A percentile compares a stretch with the other conserved stretches of the same genome.
phyloP scores from a whole-genome alignment of 2,329 filamentous ascomycete species.

The Drechslerella coelobrocha region DNA sequence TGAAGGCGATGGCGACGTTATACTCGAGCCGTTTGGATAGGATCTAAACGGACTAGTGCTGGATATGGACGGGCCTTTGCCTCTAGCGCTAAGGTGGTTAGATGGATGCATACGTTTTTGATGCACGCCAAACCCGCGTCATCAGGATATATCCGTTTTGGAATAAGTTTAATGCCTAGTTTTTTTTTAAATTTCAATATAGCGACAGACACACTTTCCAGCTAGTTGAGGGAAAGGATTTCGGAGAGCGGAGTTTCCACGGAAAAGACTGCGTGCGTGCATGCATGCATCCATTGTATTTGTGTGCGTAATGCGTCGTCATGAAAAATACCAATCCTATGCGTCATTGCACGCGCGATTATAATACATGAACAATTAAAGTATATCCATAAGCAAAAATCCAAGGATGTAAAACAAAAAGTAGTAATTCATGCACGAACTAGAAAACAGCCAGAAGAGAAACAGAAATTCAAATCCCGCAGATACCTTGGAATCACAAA shows the following conservation, averaged over 20 bases:
- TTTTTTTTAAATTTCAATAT: no score
- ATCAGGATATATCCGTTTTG: no score
- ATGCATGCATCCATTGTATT: no score
- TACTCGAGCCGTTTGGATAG: slow-evolving; percentile 23
- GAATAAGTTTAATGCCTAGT: no score
- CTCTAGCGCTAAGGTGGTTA: not conserved
- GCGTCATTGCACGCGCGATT: not conserved
- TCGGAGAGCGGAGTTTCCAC: no score
- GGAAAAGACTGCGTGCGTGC: no score
- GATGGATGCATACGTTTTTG: not conserved
- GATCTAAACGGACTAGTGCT: not conserved
- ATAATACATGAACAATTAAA: not conserved
- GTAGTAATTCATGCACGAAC: not conserved
- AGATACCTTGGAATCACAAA: not conserved
- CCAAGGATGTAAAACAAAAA: not conserved
- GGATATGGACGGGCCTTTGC: not conserved
- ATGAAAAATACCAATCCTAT: not conserved
- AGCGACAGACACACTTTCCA: no score
- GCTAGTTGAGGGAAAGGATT: not conserved
- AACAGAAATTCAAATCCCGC: not conserved
- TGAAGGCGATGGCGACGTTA: slow-evolving; percentile 24
- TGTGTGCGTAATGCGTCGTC: not conserved
- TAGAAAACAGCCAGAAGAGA: not conserved
- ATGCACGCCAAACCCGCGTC: no score
- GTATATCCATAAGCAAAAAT: not conserved